A percentile compares a stretch with the other conserved stretches of the same genome.
Conservation (phyloP, 805 yeast species). For the Starmerella davenportii region DNA sequence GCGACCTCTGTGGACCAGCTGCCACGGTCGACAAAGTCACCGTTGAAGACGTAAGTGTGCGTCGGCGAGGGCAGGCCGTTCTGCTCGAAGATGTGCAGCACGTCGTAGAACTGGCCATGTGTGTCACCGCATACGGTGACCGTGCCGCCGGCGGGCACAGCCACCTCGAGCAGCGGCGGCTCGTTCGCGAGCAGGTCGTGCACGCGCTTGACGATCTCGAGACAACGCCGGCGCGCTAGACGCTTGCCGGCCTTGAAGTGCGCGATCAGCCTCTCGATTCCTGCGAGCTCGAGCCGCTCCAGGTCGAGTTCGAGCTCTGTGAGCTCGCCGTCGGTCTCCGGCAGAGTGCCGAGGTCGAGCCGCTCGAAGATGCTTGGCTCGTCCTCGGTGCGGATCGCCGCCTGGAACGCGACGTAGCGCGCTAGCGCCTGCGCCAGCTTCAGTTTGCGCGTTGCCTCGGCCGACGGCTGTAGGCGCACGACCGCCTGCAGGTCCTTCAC, state of each 20-base stretch:
- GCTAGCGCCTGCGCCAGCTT: slow-evolving; percentile 47
- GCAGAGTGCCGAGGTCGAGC: slow-evolving; percentile 21
- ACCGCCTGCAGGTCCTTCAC: slow-evolving; percentile 49
- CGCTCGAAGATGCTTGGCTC: slow-evolving; percentile 32
- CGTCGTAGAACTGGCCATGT: slow-evolving; percentile 90
- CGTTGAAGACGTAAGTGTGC: slow-evolving; percentile 77
- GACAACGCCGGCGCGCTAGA: slow-evolving; percentile 66
- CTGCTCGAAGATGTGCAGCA: slow-evolving; percentile 51
- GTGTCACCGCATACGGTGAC: slow-evolving; percentile 93
- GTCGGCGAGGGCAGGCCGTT: slow-evolving; percentile 52
- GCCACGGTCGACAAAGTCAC: slow-evolving; percentile 96
- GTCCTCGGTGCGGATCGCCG: slow-evolving; percentile 66
- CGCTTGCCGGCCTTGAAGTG: slow-evolving; percentile 56
- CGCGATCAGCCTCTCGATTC: slow-evolving; percentile 47
- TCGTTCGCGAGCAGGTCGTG: slow-evolving; percentile 47
- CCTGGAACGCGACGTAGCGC: slow-evolving; percentile 61
- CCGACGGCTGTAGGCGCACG: slow-evolving; percentile 39
- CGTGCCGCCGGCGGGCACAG: slow-evolving; percentile 20
- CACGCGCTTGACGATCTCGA: slow-evolving; percentile 61
- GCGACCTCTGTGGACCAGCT: slow-evolving; percentile 98
- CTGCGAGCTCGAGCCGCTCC: slow-evolving; percentile 33
- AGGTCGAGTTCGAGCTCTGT: slow-evolving; percentile 27
- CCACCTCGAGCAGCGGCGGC: slow-evolving; percentile 58
- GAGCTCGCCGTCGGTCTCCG: slow-evolving; percentile 32
- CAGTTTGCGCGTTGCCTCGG: slow-evolving; percentile 42